Evolutionary conservation across 345 rosid species (phyloP).

Genomic region (Kandelia obovata): DNA sequence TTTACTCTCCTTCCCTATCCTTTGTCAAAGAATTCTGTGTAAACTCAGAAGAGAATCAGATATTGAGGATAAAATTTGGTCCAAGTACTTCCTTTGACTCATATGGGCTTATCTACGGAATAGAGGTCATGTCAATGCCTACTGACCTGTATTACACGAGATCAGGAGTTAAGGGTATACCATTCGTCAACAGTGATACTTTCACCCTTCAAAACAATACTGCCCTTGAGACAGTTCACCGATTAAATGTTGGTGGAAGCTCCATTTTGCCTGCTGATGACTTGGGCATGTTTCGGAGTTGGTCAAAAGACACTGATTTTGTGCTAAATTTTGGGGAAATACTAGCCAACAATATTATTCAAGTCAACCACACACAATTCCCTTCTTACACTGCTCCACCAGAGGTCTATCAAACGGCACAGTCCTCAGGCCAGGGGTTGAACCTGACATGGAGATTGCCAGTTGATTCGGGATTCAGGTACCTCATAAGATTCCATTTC

Average conservation of each 20-base stretch:
- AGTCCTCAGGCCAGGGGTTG: neutral
- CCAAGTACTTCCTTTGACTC: neutral
- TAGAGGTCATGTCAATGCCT: neutral
- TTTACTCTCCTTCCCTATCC: neutral
- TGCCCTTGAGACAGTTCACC: neutral
- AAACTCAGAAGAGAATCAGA: neutral
- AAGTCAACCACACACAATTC: neutral
- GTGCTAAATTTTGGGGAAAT: neutral
- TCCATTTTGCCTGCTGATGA: neutral
- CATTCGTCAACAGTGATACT: neutral
- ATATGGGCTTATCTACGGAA: neutral
- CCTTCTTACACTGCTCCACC: neutral
- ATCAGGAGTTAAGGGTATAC: neutral
- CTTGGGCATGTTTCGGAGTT: conserved; percentile 3
- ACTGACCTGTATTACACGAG: neutral
- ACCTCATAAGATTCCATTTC: neutral
- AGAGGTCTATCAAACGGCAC: conserved; percentile 1
- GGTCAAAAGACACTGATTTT: neutral
- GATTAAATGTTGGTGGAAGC: neutral
- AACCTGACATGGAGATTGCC: conserved; percentile 1
- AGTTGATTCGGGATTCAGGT: conserved; percentile 1
- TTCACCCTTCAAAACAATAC: neutral
- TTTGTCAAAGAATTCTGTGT: neutral
- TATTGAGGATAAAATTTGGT: neutral
- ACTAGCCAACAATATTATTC: neutral